Evolutionary conservation across 805 yeast genomes (phyloP).

Genomic region (Pichia ethanolica): DNA sequence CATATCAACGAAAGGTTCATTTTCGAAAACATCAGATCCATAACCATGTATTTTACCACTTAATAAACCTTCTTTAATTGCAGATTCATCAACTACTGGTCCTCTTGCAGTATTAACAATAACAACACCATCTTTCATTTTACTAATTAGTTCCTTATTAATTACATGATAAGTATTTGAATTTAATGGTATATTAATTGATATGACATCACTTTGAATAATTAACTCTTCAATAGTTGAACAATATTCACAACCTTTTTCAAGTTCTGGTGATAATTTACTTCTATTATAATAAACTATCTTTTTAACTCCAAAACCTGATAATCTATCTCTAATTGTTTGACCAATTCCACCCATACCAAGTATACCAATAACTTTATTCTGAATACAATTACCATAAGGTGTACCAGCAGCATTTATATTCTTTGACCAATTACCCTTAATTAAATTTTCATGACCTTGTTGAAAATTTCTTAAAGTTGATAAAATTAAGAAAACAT

Average conservation of each 20-base stretch:
- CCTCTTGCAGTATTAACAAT: conserved; percentile 90
- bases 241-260: conserved; percentile 62
- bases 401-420: conserved; percentile 43
- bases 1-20: conserved; percentile 59
- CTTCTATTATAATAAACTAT: conserved; percentile 68
- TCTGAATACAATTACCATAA: conserved; percentile 67
- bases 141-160: conserved; percentile 48
- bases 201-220: conserved; percentile 56
- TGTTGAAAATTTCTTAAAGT: conserved; percentile 52
- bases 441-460: conserved; percentile 45
- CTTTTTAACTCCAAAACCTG: conserved; percentile 68
- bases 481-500: conserved; percentile 43
- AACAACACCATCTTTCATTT: conserved; percentile 75
- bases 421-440: conserved; percentile 54
- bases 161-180: conserved; percentile 61
- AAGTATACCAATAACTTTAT: conserved; percentile 67
- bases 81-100: conserved; percentile 64
- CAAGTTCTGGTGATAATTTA: conserved; percentile 52
- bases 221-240: conserved; percentile 59
- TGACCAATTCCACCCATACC: conserved; percentile 92
- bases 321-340: conserved; percentile 61
- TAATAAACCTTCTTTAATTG: conserved; percentile 47
- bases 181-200: conserved; percentile 74
- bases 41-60: conserved; percentile 60
- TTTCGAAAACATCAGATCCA: conserved; percentile 71